phyloP scores from a whole-genome alignment of 768 basidiomycete genomes.

The Coprinopsis cinerea region DNA sequence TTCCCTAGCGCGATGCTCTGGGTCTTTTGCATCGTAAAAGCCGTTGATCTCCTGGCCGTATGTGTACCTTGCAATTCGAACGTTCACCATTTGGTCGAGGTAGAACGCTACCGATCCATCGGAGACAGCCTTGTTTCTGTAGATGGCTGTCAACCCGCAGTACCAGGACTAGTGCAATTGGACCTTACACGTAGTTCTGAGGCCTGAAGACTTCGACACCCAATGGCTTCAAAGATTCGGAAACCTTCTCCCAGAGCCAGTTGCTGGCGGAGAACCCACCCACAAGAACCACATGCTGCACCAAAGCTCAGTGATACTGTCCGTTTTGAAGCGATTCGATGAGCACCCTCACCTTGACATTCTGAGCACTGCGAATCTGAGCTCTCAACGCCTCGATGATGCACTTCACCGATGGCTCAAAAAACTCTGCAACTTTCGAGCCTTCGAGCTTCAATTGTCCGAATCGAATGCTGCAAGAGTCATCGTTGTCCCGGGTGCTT shows the following conservation, averaged over 20 bases:
- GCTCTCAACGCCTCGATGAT: constrained; percentile 27
- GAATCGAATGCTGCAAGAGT: constrained; percentile 32
- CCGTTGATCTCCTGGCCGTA: constrained; percentile 27
- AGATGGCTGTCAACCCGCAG: background rate
- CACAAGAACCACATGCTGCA: constrained; percentile 39
- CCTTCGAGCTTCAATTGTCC: constrained; percentile 42
- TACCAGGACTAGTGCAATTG: background rate
- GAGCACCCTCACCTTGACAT: constrained; percentile 24
- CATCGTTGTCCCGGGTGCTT: constrained; percentile 35
- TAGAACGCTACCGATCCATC: constrained; percentile 13
- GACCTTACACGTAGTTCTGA: constrained; percentile 16
- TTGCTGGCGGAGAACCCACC: constrained; percentile 49
- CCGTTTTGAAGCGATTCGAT: no score
- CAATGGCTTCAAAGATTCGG: constrained; percentile 13
- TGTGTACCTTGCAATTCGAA: constrained; percentile 7
- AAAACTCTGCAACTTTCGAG: constrained; percentile 31
- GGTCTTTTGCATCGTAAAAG: constrained; percentile 26
- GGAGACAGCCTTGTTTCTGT: constrained; percentile 12
- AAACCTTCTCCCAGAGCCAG: constrained; percentile 37
- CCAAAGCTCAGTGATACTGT: background rate
- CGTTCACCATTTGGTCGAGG: constrained; percentile 10
- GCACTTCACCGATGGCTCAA: constrained; percentile 31
- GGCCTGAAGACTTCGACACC: constrained; percentile 19
- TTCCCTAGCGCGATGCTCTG: constrained; percentile 31
- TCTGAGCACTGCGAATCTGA: constrained; percentile 20